phyloP scores from a whole-genome alignment of 805 yeast genomes.

The Jamesozyma rosinii region DNA sequence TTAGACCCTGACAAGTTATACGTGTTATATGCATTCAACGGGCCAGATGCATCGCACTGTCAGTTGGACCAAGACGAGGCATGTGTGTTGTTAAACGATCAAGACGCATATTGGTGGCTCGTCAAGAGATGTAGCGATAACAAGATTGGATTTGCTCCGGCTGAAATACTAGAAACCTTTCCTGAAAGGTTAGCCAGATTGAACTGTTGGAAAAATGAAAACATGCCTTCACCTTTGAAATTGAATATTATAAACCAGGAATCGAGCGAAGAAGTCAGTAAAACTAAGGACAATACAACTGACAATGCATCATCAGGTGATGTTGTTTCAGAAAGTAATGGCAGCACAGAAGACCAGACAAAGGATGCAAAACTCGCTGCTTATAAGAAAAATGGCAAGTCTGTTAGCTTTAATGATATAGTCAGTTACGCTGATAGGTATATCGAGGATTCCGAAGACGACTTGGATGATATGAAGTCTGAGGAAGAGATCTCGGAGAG shows the following conservation, averaged over 20 bases:
- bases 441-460: conserved; percentile 11
- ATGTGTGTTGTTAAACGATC: conserved; percentile 72
- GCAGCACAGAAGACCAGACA: not conserved
- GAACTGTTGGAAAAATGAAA: conserved; percentile 88
- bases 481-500: conserved; percentile 14
- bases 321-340: not conserved
- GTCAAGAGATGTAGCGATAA: conserved; percentile 52
- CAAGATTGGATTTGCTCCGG: conserved; percentile 90
- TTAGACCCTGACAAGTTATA: conserved; percentile 75
- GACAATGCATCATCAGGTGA: conserved; percentile 2
- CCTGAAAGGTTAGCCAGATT: conserved; percentile 84
- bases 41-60: conserved; percentile 91
- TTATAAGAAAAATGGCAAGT: conserved; percentile 20
- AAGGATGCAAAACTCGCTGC: not conserved
- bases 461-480: not conserved
- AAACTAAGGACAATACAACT: conserved; percentile 2
- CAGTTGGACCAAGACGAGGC: conserved; percentile 72
- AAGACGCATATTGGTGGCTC: conserved; percentile 95
- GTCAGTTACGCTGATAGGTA: conserved; percentile 29
- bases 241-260: not conserved
- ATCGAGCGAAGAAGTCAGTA: conserved; percentile 4
- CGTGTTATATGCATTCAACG: conserved; percentile 78
- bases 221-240: conserved; percentile 24
- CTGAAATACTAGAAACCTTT: conserved; percentile 86
- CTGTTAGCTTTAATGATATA: conserved; percentile 30